Conservation (phyloP, 2,329 filamentous ascomycete genomes). For the Raffaelea albimanens region DNA sequence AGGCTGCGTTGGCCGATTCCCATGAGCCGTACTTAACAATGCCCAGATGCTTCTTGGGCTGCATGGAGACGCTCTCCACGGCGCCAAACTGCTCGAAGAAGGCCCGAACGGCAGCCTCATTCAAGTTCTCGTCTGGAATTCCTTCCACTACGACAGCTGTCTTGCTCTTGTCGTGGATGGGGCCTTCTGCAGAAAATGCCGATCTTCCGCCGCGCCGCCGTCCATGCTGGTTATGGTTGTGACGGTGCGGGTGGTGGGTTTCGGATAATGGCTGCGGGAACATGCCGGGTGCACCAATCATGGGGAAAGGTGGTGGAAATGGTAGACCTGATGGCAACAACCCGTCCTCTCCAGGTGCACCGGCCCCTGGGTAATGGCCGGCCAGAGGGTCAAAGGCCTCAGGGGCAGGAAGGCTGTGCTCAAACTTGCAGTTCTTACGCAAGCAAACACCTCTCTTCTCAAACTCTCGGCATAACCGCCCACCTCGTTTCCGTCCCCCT, state of each 20-base stretch:
- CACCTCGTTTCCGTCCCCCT: conserved; percentile 12
- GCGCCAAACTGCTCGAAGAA: conserved; percentile 68
- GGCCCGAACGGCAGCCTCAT: conserved; percentile 51
- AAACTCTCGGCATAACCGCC: conserved; percentile 57
- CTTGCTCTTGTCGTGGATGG: conserved; percentile 51
- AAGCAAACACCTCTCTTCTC: conserved; percentile 65
- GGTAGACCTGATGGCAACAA: neutral
- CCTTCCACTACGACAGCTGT: conserved; percentile 67
- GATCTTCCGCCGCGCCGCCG: conserved; percentile 32
- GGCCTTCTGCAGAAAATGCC: conserved; percentile 55
- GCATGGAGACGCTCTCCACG: conserved; percentile 55
- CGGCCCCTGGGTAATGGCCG: neutral
- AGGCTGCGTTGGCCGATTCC: conserved; percentile 59
- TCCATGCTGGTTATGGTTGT: neutral
- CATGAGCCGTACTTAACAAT: conserved; percentile 60
- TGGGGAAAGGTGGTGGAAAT: neutral
- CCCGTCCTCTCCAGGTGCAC: neutral
- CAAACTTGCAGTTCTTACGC: conserved; percentile 57
- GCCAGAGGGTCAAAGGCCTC: neutral
- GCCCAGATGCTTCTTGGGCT: conserved; percentile 56
- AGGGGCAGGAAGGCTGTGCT: conserved; percentile 35
- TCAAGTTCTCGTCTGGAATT: conserved; percentile 63
- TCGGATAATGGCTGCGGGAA: neutral
- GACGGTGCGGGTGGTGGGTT: neutral
- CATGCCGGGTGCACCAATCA: neutral